A percentile compares a stretch with the other conserved stretches of the same genome.
These are phyloP conservation scores for Firmiana major DNA, from an alignment of 345 rosid species.

Conservation along the genomic window DNA sequence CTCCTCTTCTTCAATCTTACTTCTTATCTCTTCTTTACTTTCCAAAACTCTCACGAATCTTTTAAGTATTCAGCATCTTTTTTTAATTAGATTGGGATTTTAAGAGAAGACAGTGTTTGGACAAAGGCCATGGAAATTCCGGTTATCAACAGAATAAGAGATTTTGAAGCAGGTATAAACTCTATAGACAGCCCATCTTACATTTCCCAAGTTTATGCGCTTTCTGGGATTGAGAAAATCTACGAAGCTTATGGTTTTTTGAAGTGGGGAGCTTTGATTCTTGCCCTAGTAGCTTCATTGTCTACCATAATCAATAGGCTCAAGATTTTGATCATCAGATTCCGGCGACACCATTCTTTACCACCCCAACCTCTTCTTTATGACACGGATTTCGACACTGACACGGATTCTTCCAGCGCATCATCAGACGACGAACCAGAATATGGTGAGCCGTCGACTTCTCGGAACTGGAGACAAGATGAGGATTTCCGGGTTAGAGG, in stretches of 20 bases:
- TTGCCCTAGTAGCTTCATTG: slow-evolving; percentile 62
- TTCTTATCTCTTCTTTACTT: not conserved
- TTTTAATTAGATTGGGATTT: not conserved
- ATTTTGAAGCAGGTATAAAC: slow-evolving; percentile 48
- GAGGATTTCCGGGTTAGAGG: slow-evolving; percentile 47
- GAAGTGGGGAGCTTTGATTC: slow-evolving; percentile 68
- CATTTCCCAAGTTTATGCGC: slow-evolving; percentile 28
- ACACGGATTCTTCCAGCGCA: slow-evolving; percentile 34
- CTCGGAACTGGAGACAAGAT: slow-evolving; percentile 24
- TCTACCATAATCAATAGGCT: slow-evolving; percentile 40
- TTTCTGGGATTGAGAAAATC: slow-evolving; percentile 33
- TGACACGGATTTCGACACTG: slow-evolving; percentile 29
- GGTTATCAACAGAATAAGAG: slow-evolving; percentile 51
- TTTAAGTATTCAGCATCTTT: not conserved
- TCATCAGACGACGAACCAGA: slow-evolving; percentile 31
- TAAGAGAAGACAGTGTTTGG: not conserved
- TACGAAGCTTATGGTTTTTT: slow-evolving; percentile 39
- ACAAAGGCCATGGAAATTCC: slow-evolving; percentile 53
- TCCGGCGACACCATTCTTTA: slow-evolving; percentile 23
- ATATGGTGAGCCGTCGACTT: slow-evolving; percentile 17
- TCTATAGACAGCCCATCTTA: slow-evolving; percentile 34
- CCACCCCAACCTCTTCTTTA: slow-evolving; percentile 24
- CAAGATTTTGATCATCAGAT: slow-evolving; percentile 38
- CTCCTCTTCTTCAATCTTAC: not conserved
- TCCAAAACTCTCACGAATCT: not conserved